Percentiles rank a stretch among this genome's conserved stretches.
Conservation (phyloP, 352 stramenopile species). For the Globisporangium polare region DNA sequence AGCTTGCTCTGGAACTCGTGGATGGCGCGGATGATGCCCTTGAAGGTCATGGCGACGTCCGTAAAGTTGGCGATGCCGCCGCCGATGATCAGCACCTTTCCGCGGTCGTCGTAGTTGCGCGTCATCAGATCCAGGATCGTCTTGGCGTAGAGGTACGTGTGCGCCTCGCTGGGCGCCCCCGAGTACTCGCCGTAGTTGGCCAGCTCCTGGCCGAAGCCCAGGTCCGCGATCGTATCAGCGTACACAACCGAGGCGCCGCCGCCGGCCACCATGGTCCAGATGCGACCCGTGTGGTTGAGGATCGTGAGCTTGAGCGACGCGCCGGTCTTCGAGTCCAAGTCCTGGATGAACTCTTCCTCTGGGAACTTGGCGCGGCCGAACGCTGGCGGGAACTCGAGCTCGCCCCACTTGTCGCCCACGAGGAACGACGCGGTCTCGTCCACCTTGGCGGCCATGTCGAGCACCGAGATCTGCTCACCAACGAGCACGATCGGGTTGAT, state of each 20-base stretch:
- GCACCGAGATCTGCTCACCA: slow-evolving; percentile 87
- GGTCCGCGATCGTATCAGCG: slow-evolving; percentile 96
- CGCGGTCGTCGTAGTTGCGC: slow-evolving; percentile 81
- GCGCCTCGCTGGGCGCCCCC: slow-evolving; percentile 93
- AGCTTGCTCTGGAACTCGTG: slow-evolving; percentile 91
- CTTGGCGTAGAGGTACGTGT: slow-evolving; percentile 97
- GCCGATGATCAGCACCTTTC: slow-evolving; percentile 97
- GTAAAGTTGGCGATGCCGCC: slow-evolving; percentile 98
- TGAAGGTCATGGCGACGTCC: slow-evolving; percentile 96
- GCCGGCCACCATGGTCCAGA: slow-evolving; percentile 98
- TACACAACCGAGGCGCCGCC: slow-evolving; percentile 96
- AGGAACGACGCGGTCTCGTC: slow-evolving; percentile 96
- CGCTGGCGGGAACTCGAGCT: slow-evolving; percentile 93
- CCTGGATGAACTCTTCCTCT: slow-evolving; percentile 94
- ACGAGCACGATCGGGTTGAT: slow-evolving; percentile 97
- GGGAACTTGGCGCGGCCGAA: slow-evolving; percentile 95
- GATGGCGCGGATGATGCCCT: slow-evolving; percentile 95
- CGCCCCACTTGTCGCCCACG: slow-evolving; percentile 89
- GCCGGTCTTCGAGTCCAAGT: slow-evolving; percentile 94
- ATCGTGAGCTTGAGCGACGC: slow-evolving; percentile 97
- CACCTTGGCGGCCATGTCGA: slow-evolving; percentile 97
- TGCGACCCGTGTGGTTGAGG: slow-evolving; percentile 92
- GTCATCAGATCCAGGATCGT: slow-evolving; percentile 97
- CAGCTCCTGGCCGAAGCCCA: slow-evolving; percentile 91
- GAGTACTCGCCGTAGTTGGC: slow-evolving; percentile 98